These are phyloP conservation scores for Microstroma glucosiphilum DNA, from an alignment of 1,284 basidiomycete genomes.

Conservation along the genomic window DNA sequence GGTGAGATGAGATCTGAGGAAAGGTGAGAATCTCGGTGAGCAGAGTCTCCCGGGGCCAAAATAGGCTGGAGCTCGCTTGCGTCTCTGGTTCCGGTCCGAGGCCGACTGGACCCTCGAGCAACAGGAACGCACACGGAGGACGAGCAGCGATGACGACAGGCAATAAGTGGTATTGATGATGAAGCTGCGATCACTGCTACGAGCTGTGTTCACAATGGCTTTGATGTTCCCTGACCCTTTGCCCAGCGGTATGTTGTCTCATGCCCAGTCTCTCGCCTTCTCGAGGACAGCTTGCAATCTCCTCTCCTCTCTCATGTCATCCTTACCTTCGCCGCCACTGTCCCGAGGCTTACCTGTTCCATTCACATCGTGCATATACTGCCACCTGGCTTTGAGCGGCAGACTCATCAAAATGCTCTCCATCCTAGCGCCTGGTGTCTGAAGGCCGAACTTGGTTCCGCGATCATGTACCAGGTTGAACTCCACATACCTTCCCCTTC, in stretches of 20 bases:
- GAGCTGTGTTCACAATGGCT: no score
- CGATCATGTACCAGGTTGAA: slow-evolving; percentile 50
- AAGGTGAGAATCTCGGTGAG: no score
- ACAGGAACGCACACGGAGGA: no score
- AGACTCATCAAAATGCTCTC: slow-evolving; percentile 51
- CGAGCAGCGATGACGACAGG: no score
- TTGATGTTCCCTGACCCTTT: no score
- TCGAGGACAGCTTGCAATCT: slow-evolving; percentile 30
- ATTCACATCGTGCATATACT: slow-evolving; percentile 43
- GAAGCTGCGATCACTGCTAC: no score
- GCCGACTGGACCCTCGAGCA: no score
- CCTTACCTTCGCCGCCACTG: slow-evolving; percentile 18
- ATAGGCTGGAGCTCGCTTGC: no score
- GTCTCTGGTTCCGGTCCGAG: no score
- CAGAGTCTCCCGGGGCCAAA: no score
- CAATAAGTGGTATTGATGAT: no score
- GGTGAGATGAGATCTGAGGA: no score
- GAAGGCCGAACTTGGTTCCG: slow-evolving; percentile 49
- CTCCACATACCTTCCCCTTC: slow-evolving; percentile 47
- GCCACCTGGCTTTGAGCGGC: slow-evolving; percentile 45
- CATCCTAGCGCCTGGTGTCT: slow-evolving; percentile 48
- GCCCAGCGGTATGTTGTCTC: neutral
- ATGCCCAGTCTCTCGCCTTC: slow-evolving; percentile 37
- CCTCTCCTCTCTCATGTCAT: slow-evolving; percentile 23
- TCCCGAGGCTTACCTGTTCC: slow-evolving; percentile 35